These are phyloP conservation scores for Pyricularia sp. DNA, from an alignment of 2,329 filamentous ascomycete genomes.

Conservation along the genomic window DNA sequence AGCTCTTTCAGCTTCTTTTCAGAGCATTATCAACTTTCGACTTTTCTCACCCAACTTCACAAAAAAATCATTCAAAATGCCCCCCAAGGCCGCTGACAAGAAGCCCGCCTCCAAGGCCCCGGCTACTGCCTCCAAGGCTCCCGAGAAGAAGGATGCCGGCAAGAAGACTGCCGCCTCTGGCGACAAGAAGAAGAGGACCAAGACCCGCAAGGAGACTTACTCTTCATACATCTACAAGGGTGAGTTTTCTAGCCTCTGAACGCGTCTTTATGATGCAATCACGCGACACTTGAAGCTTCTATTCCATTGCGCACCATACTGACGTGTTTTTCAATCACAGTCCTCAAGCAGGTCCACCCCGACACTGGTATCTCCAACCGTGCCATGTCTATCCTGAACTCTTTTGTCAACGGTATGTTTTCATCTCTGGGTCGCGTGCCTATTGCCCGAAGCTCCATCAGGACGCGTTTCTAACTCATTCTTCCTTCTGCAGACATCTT, in stretches of 20 bases:
- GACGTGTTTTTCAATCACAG: conserved; percentile 34
- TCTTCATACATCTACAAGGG: conserved; percentile 99
- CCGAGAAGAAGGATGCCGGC: conserved; percentile 98
- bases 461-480: conserved; percentile 14
- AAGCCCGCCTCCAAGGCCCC: conserved; percentile 98
- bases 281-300: not conserved
- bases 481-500: conserved; percentile 71
- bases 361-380: conserved; percentile 99
- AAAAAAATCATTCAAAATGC: conserved; percentile 57
- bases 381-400: conserved; percentile 99
- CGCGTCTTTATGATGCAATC: not conserved
- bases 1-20: conserved; percentile 10
- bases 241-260: conserved; percentile 32
- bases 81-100: conserved; percentile 97
- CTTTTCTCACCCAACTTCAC: conserved; percentile 6
- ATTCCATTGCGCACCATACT: not conserved
- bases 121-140: conserved; percentile 57
- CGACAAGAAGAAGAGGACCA: conserved; percentile 99
- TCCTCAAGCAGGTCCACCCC: conserved; percentile 99
- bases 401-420: conserved; percentile 88
- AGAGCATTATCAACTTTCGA: conserved; percentile 13
- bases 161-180: conserved; percentile 98
- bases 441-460: not conserved
- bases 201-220: conserved; percentile 99
- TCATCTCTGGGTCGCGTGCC: no score